These are phyloP conservation scores for Lavandula angustifolia DNA, from an alignment of 257 asterid genomes.

Conservation along the genomic window DNA sequence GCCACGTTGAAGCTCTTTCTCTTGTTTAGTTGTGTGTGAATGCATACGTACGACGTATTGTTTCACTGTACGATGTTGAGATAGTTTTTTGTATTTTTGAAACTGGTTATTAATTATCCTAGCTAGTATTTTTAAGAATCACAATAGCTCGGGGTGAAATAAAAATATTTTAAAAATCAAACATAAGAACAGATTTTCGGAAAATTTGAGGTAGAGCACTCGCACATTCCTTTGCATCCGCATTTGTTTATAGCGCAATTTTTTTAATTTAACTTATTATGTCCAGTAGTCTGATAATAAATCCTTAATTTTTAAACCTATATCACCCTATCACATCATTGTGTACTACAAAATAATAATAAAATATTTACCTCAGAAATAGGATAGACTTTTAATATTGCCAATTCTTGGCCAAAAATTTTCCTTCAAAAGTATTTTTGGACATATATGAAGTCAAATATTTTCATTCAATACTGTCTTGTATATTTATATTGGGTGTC, in stretches of 20 bases:
- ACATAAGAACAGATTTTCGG: too few relatives aligned
- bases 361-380: slow-evolving; percentile 10
- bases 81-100: not conserved
- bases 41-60: not conserved
- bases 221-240: too few relatives aligned
- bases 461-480: too few relatives aligned
- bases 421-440: slow-evolving; percentile 38
- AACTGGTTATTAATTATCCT: too few relatives aligned
- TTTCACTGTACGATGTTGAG: slow-evolving; percentile 27
- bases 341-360: not conserved
- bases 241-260: too few relatives aligned
- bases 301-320: not conserved
- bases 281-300: too few relatives aligned
- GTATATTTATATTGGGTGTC: too few relatives aligned
- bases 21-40: slow-evolving; percentile 7
- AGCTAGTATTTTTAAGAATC: too few relatives aligned
- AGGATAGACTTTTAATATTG: not conserved
- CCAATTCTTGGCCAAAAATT: slow-evolving; percentile 20
- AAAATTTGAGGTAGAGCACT: too few relatives aligned
- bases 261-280: too few relatives aligned
- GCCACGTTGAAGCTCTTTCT: not conserved
- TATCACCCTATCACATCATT: slow-evolving; percentile 4
- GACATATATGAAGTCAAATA: slow-evolving; percentile 44
- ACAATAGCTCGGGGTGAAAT: too few relatives aligned
- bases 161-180: too few relatives aligned